These are phyloP conservation scores for Aspergillus carbonarius DNA, from an alignment of 2,329 filamentous ascomycete species.

Conservation along the genomic window DNA sequence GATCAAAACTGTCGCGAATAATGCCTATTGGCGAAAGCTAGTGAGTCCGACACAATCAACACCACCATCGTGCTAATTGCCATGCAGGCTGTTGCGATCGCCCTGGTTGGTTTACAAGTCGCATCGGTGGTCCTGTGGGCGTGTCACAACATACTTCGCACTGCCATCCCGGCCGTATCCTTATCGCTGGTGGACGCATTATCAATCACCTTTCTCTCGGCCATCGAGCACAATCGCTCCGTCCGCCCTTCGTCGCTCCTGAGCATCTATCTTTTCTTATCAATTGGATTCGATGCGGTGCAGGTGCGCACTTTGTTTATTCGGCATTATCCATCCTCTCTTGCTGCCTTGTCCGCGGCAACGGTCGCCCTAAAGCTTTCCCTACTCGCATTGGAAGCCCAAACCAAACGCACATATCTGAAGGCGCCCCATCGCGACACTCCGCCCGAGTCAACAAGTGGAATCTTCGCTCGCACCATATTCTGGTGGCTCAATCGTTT, in stretches of 20 bases:
- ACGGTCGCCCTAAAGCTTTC: slow-evolving; percentile 41
- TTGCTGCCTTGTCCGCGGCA: slow-evolving; percentile 39
- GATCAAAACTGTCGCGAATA: background rate
- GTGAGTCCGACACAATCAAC: background rate
- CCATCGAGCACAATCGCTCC: slow-evolving; percentile 23
- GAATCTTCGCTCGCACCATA: slow-evolving; percentile 29
- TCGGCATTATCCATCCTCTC: slow-evolving; percentile 21
- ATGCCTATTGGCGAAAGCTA: background rate
- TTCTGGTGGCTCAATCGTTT: slow-evolving; percentile 41
- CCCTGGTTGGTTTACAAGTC: background rate
- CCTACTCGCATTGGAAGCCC: slow-evolving; percentile 44
- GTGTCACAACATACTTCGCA: background rate
- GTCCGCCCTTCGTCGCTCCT: slow-evolving; percentile 28
- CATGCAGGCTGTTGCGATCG: background rate
- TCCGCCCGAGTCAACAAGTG: slow-evolving; percentile 23
- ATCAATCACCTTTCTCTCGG: background rate
- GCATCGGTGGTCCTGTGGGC: slow-evolving; percentile 1
- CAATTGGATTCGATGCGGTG: slow-evolving; percentile 43
- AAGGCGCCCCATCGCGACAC: slow-evolving; percentile 11
- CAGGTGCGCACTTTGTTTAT: slow-evolving; percentile 41
- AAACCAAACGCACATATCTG: slow-evolving; percentile 38
- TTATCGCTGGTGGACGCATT: background rate
- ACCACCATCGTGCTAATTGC: background rate
- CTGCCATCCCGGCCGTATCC: background rate
- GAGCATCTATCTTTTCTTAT: slow-evolving; percentile 42